A percentile compares a stretch with the other conserved stretches of the same genome.
phyloP scores from a whole-genome alignment of 305 asterid genomes.

The Fraxinus nigra region DNA sequence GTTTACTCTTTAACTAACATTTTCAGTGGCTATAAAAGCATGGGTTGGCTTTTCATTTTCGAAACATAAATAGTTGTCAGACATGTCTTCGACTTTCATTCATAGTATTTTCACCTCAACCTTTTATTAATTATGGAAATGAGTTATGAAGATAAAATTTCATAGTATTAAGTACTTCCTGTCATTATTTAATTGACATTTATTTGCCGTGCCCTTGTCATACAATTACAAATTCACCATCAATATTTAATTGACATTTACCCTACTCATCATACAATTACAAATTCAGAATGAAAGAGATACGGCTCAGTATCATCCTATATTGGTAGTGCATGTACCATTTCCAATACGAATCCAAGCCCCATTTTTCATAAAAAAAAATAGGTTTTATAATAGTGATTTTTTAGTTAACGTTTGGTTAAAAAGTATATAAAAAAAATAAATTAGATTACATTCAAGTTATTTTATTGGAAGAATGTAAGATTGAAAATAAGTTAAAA shows the following conservation, averaged over 20 bases:
- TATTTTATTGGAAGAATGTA: too few species aligned
- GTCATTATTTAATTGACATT: neutral
- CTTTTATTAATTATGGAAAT: neutral
- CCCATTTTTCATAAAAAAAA: too few species aligned
- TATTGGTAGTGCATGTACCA: neutral
- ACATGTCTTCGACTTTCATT: neutral
- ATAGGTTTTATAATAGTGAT: too few species aligned
- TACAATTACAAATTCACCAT: neutral
- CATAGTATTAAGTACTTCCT: too few species aligned
- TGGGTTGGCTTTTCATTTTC: neutral
- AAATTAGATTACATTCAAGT: too few species aligned
- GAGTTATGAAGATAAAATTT: too few species aligned
- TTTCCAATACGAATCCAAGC: neutral
- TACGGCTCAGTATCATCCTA: too few species aligned
- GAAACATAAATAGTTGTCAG: neutral
- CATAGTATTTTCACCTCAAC: neutral
- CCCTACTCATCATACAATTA: neutral
- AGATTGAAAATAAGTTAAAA: too few species aligned
- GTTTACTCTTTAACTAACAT: neutral
- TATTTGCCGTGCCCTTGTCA: neutral
- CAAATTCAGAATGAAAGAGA: neutral
- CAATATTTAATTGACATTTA: too few species aligned
- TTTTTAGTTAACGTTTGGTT: too few species aligned
- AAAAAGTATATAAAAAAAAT: too few species aligned
- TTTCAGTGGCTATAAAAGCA: neutral